phyloP scores from a whole-genome alignment of 208 protist species.

The Leptomonas pyrrhocoris region DNA sequence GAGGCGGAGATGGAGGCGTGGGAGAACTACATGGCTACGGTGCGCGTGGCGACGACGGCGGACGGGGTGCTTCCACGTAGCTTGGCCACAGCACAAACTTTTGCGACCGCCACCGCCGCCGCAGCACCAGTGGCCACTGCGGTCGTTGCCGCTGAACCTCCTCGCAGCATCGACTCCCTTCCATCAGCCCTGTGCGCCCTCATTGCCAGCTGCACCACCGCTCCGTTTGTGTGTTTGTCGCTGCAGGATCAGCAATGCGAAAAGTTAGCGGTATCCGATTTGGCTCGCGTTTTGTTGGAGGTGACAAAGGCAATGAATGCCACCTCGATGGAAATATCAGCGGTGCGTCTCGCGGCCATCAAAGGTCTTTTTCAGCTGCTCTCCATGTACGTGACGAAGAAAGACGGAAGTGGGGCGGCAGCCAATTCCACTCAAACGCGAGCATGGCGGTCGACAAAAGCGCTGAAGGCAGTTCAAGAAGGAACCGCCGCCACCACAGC shows the following conservation, averaged over 20 bases:
- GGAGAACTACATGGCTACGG: conserved; percentile 30
- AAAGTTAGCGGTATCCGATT: conserved; percentile 8
- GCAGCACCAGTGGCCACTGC: background rate
- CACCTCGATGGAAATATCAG: background rate
- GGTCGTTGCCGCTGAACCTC: background rate
- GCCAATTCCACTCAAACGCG: background rate
- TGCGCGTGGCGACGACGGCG: conserved; percentile 15
- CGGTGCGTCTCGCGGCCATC: conserved; percentile 18
- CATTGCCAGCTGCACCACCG: conserved; percentile 24
- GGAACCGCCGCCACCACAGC: background rate
- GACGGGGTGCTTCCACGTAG: background rate
- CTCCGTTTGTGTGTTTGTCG: conserved; percentile 22
- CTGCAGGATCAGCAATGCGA: conserved; percentile 23
- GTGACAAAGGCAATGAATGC: background rate
- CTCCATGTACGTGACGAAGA: conserved; percentile 14
- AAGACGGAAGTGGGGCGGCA: background rate
- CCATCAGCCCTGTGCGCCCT: conserved; percentile 20
- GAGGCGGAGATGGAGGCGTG: conserved; percentile 29
- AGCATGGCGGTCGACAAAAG: background rate
- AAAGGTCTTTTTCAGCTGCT: conserved; percentile 24
- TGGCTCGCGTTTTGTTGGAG: conserved; percentile 17
- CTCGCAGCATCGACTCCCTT: conserved; percentile 12
- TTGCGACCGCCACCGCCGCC: background rate
- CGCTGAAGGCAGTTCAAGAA: background rate
- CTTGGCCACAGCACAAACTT: background rate